A percentile compares a stretch with the other conserved stretches of the same genome.
Conservation (phyloP, 2,329 filamentous ascomycete genomes). For the Ramularia endophylla region DNA sequence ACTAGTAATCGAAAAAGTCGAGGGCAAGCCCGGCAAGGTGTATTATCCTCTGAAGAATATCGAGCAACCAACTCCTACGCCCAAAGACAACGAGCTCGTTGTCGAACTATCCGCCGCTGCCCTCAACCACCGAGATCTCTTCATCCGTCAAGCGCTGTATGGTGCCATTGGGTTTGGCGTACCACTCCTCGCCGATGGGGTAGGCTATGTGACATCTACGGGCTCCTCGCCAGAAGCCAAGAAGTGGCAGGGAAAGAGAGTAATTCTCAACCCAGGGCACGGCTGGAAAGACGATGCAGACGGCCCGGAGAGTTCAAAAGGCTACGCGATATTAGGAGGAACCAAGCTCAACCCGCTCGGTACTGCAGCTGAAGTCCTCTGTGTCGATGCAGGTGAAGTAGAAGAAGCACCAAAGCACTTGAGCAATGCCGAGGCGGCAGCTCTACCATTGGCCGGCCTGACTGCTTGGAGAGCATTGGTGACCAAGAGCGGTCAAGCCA, state of each 20-base stretch:
- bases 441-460: slow-evolving; percentile 75
- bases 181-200: slow-evolving; percentile 78
- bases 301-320: slow-evolving; percentile 61
- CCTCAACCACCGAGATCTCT: slow-evolving; percentile 92
- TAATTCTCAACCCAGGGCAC: slow-evolving; percentile 70
- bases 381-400: slow-evolving; percentile 64
- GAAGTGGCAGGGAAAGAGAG: slow-evolving; percentile 58
- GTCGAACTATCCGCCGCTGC: slow-evolving; percentile 72
- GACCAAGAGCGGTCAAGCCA: slow-evolving; percentile 64
- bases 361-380: slow-evolving; percentile 67
- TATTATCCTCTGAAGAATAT: slow-evolving; percentile 65
- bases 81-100: slow-evolving; percentile 57
- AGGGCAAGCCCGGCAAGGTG: slow-evolving; percentile 81
- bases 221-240: slow-evolving; percentile 52
- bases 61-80: slow-evolving; percentile 56
- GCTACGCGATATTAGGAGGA: slow-evolving; percentile 63
- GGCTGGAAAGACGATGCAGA: slow-evolving; percentile 68
- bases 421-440: slow-evolving; percentile 67
- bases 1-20: slow-evolving; percentile 61
- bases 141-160: slow-evolving; percentile 88
- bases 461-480: slow-evolving; percentile 85
- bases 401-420: slow-evolving; percentile 72
- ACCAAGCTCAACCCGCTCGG: slow-evolving; percentile 60
- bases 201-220: slow-evolving; percentile 62
- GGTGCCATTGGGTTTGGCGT: slow-evolving; percentile 73